Base-by-base conservation (phyloP, 2,329 filamentous ascomycete species). In the Allantophomopsis lycopodina region DNA sequence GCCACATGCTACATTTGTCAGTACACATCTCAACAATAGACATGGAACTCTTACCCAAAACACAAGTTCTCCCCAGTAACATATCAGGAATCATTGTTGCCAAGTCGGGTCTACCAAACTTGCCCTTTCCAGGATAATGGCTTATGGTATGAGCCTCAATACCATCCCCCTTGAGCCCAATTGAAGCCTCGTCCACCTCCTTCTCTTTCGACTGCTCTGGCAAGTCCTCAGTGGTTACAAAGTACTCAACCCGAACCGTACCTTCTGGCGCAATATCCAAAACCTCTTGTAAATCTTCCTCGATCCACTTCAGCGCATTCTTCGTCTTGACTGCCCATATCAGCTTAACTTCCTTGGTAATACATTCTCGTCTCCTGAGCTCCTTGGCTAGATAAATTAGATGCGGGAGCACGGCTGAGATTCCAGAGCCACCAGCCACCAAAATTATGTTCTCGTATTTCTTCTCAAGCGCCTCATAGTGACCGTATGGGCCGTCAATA, bases 401-500 rank as follows among this genome's bases (percentile, higher is more conserved):
- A 37, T 42, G 44, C 4, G 50, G 43, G 14, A 53, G 36, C 21
- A 38, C 33, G 6, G 46, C 43, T 7, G 43, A 41, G 16, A 53
- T 46, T 1, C 48, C 47, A 10, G 20, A 35, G 8, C 50, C 50
- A 13, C 50, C 50, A 13, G 46, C 50, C 7, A 52, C 41, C 7
- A 52, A 39, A 23, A 52, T 43, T 1, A 51, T 10, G 20, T 35
- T 39, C 13, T 54, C 47, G 38, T 43, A 51, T 3, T 28, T 7
- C 11, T 16, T 16, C 15, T 48, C 44, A 11, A 51, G 21, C 2
- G 33, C 20, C 1, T 39, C 13, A 8, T 33, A 15, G 2, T 42
- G 14, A 10, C 54, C 53, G 41, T 58, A 56, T 2, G 53, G 50
- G 1, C 54, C 54, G 28, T 57, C 54, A 35, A 57, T 41, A 40